Evolutionary conservation across 306 rosid genomes (phyloP), one percentile per base, ranked within the genome.

Genomic region (Nissolia schottii): DNA sequence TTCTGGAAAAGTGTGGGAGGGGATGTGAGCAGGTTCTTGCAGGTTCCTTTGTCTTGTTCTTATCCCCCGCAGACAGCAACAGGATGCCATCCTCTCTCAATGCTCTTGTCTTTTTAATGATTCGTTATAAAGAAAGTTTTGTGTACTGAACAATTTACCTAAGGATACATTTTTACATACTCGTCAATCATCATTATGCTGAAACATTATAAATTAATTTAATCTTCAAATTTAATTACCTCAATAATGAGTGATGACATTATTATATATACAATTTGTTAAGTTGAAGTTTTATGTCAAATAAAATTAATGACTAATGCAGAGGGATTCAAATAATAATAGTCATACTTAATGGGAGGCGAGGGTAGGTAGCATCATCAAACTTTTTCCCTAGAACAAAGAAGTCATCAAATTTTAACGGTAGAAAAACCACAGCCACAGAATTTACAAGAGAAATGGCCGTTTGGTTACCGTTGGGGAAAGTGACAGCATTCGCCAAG

Each of bases 401-500:
- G 32, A 23, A 14, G 59, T 28, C 10, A 25, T 12, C 23, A 58
- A 1, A 13, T 7, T 11, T 35, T 58, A 77, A 70, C 77, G 76
- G 81, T 77, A 77, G 15, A 50, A 48, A 54, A 76, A 73, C 48
- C 76, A 65, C 32, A 76, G 78, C 78, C 74, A 51, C 79, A 66
- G 28, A 75, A 40, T 48, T 1, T 16, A 13, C 0, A 54, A 56
- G 75, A 61, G 28, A 73, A 70, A 18, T 63, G 70, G 66, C 86
- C 78, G 74, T 67, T 77, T 46, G 56, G 25, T 71, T 28, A 74
- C 87, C 89, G 95, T 89, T 89, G 28, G 11, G 11, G 71, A 89
- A 54, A 76, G 83, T 24, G 79, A 78, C 75, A 50, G 19, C 35
- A 46, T 58, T 2, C 31, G 5, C 40, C 43, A 0, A 24, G 78